Percentiles rank a stretch among this genome's conserved stretches.
Evolutionary conservation across 192 early-diverging fungal species (phyloP).

Genomic region (Gonapodya prolifera): DNA sequence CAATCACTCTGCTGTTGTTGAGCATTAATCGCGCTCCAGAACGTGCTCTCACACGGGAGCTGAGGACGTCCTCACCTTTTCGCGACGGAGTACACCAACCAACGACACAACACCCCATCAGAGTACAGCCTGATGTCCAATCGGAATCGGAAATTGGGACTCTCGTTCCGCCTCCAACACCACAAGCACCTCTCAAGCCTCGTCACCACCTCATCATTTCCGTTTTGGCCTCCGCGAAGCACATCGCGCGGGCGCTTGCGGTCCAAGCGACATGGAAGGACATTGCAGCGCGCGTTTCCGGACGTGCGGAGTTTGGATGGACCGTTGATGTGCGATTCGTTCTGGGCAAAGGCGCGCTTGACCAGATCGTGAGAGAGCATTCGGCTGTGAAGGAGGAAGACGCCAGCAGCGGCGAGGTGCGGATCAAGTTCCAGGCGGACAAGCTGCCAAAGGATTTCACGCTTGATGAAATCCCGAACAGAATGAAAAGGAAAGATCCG

Average conservation of each 20-base stretch:
- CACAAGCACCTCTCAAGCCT: too few species aligned
- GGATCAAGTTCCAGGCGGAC: neutral
- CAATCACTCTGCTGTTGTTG: neutral
- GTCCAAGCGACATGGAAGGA: neutral
- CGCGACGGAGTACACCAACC: too few species aligned
- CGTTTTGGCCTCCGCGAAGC: neutral
- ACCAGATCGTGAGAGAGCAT: neutral
- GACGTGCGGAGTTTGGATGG: neutral
- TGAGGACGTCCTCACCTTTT: too few species aligned
- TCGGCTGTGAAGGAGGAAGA: neutral
- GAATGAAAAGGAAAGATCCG: neutral
- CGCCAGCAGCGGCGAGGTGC: neutral
- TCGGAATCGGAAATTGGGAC: too few species aligned
- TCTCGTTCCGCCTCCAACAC: too few species aligned
- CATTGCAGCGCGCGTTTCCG: neutral
- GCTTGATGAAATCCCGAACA: neutral
- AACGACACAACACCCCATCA: too few species aligned
- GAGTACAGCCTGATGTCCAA: too few species aligned
- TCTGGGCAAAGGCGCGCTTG: neutral
- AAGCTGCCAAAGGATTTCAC: neutral
- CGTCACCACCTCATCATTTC: neutral
- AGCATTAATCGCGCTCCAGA: too few species aligned
- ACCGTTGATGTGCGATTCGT: neutral
- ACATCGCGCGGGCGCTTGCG: neutral
- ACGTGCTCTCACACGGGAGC: too few species aligned